Base-by-base conservation (phyloP, 2,329 filamentous ascomycete genomes). In the Emmonsiellopsis sp. region DNA sequence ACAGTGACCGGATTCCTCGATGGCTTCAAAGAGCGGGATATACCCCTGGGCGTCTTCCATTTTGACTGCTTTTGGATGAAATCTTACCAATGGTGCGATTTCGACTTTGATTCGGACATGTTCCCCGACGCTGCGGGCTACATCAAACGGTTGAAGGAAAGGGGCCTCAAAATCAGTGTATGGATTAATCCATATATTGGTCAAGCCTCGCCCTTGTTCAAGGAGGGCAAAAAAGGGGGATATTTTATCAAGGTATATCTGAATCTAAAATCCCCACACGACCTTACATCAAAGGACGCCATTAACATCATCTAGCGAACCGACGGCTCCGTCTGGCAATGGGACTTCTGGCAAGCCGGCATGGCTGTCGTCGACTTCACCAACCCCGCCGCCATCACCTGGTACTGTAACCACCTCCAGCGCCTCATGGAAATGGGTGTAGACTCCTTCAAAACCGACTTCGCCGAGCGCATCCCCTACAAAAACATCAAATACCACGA, bases 61-160 rank as follows among this genome's bases (percentile, higher is more conserved):
- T 85, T 81, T 58, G 83, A 85, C 63, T 85, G 81, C 65, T 85
- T 85, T 73, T 86, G 82, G 82, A 78, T 86, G 71, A 79, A 79
- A 56, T 80, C 79, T 2, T 85, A 85, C 65, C 78, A 78, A 51
- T 85, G 82, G 83, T 84, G 81, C 49, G 82, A 85, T 65, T 86
- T 86, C 57, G 75, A 80, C 54, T 86, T 85, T 69, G 80, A 82
- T 61, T 71, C 76, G 1, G 76, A 80, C 52, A 76, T 76, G 53
- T 86, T 86, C 67, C 81, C 82, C 0, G 81, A 85, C 55, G 80
- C 83, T 3, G 76, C 78, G 54, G 78, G 75, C 1, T 79, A 81
- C 60, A 84, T 86, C 56, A 62, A 73, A 3, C 75, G 81, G 3
- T 72, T 85, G 57, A 84, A 85, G 59, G 73, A 75, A 15, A 74